Evolutionary conservation across 164 flowering plant genomes (phyloP), one percentile per base, ranked within the genome.

Genomic region (Magnolia sinica): DNA sequence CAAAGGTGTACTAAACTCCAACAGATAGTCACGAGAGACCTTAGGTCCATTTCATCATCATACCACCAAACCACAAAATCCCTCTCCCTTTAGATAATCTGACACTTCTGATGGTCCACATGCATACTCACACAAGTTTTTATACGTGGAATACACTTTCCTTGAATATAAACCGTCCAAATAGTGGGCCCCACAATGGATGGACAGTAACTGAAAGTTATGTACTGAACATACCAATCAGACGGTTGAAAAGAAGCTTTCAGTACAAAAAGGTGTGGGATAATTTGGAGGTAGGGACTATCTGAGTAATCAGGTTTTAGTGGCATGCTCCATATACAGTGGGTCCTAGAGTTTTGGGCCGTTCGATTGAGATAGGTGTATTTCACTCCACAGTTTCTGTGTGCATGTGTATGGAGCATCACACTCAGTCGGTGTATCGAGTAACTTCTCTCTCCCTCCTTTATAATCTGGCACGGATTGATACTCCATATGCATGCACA

Each of bases 11-110:
- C 87, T 78, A 87, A 73, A 81, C 80, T 83, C 87, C 90, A 89
- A 89, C 20, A 50, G 52, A 84, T 82, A 78, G 86, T 91, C 92
- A 89, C 92, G 92, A 81, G 95, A 81, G 74, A 58, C 59, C 68
- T 79, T 77, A 71, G 73, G 16, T 3, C 67, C 81, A 75, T 71
- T 74, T 72, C 50, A 79, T 24, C 31, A 20, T 6, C 70, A 29
- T 23, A 6, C 59, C 80, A 72, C 66, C 80, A 49, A 58, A 71
- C 7, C 19, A 50, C 27, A 7, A 22, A 20, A 7, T 6, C 1
- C 20, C 19, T 71, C n/a, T 72, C 64, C 22, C 64, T 52, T 18
- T 68, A 8, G 6, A 13, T 61, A 13, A 5, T 14, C 7, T 2
- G 65, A 16, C 20, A 20, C 68, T 20, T 23, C 23, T 23, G 2